Conservation (phyloP, 108 stramenopile species). For the Chaetoceros tenuissimus region DNA sequence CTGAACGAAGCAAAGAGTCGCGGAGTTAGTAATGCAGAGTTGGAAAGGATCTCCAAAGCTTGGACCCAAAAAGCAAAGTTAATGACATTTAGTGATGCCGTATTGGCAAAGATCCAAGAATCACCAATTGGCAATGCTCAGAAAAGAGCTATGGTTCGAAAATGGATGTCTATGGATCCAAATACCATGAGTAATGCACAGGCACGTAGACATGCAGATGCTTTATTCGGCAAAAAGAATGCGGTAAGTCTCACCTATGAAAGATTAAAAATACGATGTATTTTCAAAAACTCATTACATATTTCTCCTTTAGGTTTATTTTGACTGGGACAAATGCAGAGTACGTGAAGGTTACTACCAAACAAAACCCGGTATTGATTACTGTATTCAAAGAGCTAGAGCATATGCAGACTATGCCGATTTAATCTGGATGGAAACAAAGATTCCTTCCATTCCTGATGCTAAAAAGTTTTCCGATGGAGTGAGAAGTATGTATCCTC, state of each 20-base stretch:
- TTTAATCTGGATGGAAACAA: constrained; percentile 96
- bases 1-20: constrained; percentile 32
- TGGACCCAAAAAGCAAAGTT: constrained; percentile 57
- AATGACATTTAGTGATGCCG: constrained; percentile 86
- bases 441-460: constrained; percentile 66
- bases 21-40: constrained; percentile 23
- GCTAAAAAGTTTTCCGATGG: constrained; percentile 72
- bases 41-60: constrained; percentile 31
- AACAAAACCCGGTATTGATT: constrained; percentile 81
- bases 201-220: constrained; percentile 72
- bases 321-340: constrained; percentile 91
- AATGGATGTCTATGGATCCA: constrained; percentile 77
- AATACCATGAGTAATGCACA: constrained; percentile 70
- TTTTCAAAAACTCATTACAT: background rate
- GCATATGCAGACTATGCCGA: constrained; percentile 90
- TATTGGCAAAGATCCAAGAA: constrained; percentile 47
- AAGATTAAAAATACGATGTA: background rate
- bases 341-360: constrained; percentile 94
- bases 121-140: constrained; percentile 7
- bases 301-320: constrained; percentile 45
- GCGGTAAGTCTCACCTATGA: constrained; percentile 15
- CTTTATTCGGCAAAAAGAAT: constrained; percentile 72
- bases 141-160: constrained; percentile 48
- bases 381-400: constrained; percentile 82
- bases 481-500: constrained; percentile 57